Evolutionary conservation across 2,329 filamentous ascomycete genomes (phyloP).

Genomic region (Pseudocercospora fijiensis): DNA sequence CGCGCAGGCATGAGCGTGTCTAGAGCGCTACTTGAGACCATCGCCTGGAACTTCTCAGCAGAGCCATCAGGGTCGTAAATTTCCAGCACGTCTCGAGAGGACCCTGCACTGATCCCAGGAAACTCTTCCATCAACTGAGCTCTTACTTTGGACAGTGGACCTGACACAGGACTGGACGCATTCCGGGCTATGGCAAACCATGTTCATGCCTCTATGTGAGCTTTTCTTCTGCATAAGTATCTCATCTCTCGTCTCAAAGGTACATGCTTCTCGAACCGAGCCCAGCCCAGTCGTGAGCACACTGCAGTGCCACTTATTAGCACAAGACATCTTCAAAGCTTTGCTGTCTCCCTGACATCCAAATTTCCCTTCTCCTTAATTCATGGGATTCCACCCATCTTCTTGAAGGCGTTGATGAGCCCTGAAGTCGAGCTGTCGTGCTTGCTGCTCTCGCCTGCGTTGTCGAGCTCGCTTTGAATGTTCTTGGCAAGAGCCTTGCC

Average conservation of each 20-base stretch:
- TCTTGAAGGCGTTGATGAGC: conserved; percentile 90
- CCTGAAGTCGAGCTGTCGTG: conserved; percentile 89
- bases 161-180: background rate
- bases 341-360: conserved; percentile 6
- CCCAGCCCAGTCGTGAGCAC: conserved; percentile 3
- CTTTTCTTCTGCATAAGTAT: conserved; percentile 7
- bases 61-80: no score
- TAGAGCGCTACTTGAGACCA: no score
- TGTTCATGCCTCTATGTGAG: conserved; percentile 12
- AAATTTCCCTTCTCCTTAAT: conserved; percentile 1
- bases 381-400: conserved; percentile 51
- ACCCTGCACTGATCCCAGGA: background rate
- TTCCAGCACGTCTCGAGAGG: no score
- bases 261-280: conserved; percentile 10
- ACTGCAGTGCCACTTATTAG: background rate
- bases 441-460: conserved; percentile 64
- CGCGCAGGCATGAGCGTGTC: no score
- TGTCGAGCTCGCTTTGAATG: conserved; percentile 71
- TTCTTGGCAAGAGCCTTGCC: conserved; percentile 88
- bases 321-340: conserved; percentile 13
- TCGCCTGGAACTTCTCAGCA: no score
- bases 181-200: conserved; percentile 6
- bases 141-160: no score
- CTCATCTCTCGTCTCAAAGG: conserved; percentile 13
- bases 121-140: no score